These are phyloP conservation scores for Penstemon newberryi DNA, from an alignment of 257 asterid species.

Conservation along the genomic window DNA sequence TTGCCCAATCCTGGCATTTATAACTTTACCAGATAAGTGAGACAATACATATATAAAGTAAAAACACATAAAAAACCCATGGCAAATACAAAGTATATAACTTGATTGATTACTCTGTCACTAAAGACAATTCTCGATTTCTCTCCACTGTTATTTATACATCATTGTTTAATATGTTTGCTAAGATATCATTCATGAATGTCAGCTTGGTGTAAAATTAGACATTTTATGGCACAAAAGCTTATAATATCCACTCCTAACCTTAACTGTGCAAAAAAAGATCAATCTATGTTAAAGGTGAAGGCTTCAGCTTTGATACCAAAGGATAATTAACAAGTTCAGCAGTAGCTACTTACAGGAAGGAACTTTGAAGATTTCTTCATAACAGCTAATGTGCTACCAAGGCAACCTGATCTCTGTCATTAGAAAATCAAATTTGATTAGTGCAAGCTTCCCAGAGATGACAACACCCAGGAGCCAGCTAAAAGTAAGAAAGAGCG, in stretches of 20 bases:
- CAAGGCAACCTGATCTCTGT: constrained; percentile 96
- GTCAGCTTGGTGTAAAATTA: background rate
- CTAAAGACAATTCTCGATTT: background rate
- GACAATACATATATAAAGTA: background rate
- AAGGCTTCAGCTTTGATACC: background rate
- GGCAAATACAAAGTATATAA: constrained; percentile 1
- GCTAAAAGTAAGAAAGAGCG: constrained; percentile 15
- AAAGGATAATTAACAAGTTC: background rate
- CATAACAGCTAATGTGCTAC: constrained; percentile 94
- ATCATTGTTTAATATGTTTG: background rate
- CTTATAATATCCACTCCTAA: constrained; percentile 13
- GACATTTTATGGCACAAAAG: background rate
- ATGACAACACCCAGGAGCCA: constrained; percentile 7
- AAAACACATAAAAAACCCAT: constrained; percentile 4
- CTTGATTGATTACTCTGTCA: background rate
- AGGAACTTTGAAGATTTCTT: constrained; percentile 92
- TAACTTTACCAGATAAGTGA: constrained; percentile 9
- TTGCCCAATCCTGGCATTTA: constrained; percentile 2
- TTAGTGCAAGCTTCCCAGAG: constrained; percentile 6
- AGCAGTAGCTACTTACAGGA: constrained; percentile 64
- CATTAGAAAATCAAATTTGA: constrained; percentile 30
- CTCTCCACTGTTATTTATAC: background rate
- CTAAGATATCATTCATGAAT: constrained; percentile 12
- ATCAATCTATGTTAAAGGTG: background rate
- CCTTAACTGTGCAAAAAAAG: background rate